phyloP scores from a whole-genome alignment of 768 basidiomycete species.

The Podaxis sp. region DNA sequence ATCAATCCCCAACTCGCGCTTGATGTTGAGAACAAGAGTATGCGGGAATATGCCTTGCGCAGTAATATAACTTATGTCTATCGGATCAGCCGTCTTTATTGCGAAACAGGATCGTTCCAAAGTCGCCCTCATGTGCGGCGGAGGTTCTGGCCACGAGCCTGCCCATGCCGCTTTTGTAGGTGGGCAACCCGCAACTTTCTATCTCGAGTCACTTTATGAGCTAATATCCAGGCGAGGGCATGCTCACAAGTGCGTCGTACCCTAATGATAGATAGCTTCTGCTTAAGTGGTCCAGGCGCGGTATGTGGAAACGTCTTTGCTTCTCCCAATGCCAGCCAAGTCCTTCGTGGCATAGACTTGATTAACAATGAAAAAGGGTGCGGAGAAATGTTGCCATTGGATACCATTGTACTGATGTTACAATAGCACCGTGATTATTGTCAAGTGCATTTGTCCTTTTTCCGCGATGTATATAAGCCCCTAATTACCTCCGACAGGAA shows the following conservation, averaged over 20 bases:
- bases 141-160: constrained; percentile 89
- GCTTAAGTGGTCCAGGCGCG: constrained; percentile 36
- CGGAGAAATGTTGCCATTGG: constrained; percentile 15
- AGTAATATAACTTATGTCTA: constrained; percentile 12
- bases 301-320: constrained; percentile 91
- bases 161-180: constrained; percentile 90
- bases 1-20: constrained; percentile 70
- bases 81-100: constrained; percentile 53
- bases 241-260: constrained; percentile 58
- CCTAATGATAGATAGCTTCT: neutral
- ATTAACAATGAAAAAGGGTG: constrained; percentile 71
- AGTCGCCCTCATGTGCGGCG: constrained; percentile 79
- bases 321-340: constrained; percentile 83
- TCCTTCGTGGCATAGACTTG: constrained; percentile 74
- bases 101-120: constrained; percentile 52
- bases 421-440: constrained; percentile 71
- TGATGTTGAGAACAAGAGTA: constrained; percentile 71
- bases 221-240: constrained; percentile 55
- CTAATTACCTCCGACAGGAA: constrained; percentile 43
- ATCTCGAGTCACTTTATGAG: neutral
- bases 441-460: constrained; percentile 49
- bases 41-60: constrained; percentile 7
- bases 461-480: neutral
- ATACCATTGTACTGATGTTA: neutral
- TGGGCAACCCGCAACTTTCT: constrained; percentile 24